Base-by-base conservation (phyloP, 2,329 filamentous ascomycete genomes). In the Neofusicoccum sp. region DNA sequence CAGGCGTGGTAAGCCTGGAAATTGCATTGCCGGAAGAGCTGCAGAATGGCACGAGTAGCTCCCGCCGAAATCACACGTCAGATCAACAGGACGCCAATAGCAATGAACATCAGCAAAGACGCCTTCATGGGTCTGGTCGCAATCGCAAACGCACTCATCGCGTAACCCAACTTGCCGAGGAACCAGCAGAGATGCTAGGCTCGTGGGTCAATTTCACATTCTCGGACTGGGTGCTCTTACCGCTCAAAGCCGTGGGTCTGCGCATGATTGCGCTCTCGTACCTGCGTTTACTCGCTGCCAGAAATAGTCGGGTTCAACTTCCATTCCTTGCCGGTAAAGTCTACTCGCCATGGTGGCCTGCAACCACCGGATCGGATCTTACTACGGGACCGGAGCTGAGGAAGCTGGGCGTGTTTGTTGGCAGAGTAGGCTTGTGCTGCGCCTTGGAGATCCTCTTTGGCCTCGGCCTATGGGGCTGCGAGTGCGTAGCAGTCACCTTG, bases 1-100 rank as follows among this genome's bases (percentile, higher is more conserved):
- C 74, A 60, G 72, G 73, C 3, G 71, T 76, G 28, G 74, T 77
- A 11, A 28, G 74, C 62, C 74, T 77, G 68, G 75, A 77, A 64
- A 74, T 77, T 6, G 71, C 73, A 22, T 66, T 77, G 16, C 75
- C 75, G 7, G 68, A 72, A 50, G 70, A 71, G 41, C 65, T 73
- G 33, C 60, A 73, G 67, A 12, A 70, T 72, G 59, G 58, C 70
- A 22, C 64, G 66, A 48, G 69, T 66, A 60, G 65, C 62, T 28
- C 59, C 61, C 47, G 52, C 11, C 52, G 52, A 22, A 64, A 64
- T 45, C 64, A 61, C 14, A 3, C 28, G 5, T 44, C 52, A 7
- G 54, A 34, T 36, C 33, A 52, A 58, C 54, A 56, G 36, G 64
- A 56, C n/a, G 61, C 59, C 14, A 22, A 22, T 22, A 52, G 29